Percentiles rank a stretch among this genome's conserved stretches.
Conservation (phyloP, 805 yeast species). For the Yarrowia bubula region DNA sequence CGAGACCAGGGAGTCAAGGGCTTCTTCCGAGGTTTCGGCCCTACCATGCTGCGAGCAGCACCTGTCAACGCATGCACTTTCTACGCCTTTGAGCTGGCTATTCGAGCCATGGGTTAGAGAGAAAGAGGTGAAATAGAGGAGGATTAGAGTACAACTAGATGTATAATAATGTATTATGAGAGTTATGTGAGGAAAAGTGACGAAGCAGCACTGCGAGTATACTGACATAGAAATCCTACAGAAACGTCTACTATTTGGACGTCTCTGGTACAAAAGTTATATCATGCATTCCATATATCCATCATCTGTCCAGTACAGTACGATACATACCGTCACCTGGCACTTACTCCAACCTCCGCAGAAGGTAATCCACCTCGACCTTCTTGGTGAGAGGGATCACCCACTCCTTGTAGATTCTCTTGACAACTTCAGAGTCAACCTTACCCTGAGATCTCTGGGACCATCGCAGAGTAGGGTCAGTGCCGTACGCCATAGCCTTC, state of each 20-base stretch:
- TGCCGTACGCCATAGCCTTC: constrained; percentile 84
- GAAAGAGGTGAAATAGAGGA: background rate
- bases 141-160: background rate
- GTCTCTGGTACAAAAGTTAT: too few species aligned
- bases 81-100: constrained; percentile 85
- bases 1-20: constrained; percentile 67
- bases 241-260: too few species aligned
- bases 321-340: too few species aligned
- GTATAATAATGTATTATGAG: background rate
- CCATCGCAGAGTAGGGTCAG: constrained; percentile 76
- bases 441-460: constrained; percentile 65
- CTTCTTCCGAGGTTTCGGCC: constrained; percentile 85
- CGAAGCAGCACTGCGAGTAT: too few species aligned
- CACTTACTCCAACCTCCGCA: constrained; percentile 65
- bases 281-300: background rate
- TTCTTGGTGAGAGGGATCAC: constrained; percentile 92
- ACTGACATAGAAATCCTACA: too few species aligned
- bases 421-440: constrained; percentile 78
- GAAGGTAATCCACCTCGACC: constrained; percentile 88
- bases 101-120: constrained; percentile 41
- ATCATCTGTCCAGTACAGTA: background rate
- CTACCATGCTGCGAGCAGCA: constrained; percentile 93
- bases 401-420: constrained; percentile 77
- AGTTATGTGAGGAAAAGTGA: too few species aligned
- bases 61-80: constrained; percentile 98